A percentile compares a stretch with the other conserved stretches of the same genome.
Evolutionary conservation across 1,139 yeast species (phyloP).

Genomic region (Sugiyamaella grinbergsii): DNA sequence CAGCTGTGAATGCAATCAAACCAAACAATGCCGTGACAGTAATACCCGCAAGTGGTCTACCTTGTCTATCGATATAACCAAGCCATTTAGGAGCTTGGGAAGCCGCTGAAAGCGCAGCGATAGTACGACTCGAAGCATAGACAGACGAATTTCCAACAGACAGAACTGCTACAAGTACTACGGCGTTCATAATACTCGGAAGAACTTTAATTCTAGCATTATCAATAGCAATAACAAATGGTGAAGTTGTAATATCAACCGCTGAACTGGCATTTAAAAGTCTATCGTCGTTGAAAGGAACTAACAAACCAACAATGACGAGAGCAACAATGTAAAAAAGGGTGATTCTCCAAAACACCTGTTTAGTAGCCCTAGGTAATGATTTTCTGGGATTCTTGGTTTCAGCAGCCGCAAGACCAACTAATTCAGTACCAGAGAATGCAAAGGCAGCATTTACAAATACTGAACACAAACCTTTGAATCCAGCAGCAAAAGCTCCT

Average conservation of each 20-base stretch:
- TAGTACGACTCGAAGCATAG: constrained; percentile 77
- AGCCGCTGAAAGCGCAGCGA: constrained; percentile 77
- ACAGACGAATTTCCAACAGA: constrained; percentile 77
- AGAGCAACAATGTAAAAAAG: constrained; percentile 65
- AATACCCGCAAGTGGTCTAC: constrained; percentile 74
- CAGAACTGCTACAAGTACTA: constrained; percentile 65
- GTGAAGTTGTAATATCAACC: constrained; percentile 63
- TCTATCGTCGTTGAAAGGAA: constrained; percentile 59
- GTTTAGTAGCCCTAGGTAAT: constrained; percentile 71
- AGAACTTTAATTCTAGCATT: constrained; percentile 59
- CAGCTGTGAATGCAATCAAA: constrained; percentile 68
- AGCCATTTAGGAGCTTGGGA: constrained; percentile 73
- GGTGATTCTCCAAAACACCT: constrained; percentile 73
- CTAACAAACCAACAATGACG: constrained; percentile 63
- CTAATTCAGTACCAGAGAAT: constrained; percentile 80
- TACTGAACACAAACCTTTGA: constrained; percentile 79
- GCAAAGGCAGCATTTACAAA: constrained; percentile 89
- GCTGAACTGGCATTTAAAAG: constrained; percentile 51
- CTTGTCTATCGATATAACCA: constrained; percentile 70
- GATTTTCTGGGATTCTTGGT: constrained; percentile 59
- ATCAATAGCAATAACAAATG: constrained; percentile 68
- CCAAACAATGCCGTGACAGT: constrained; percentile 60
- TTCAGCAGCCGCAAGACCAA: constrained; percentile 73
- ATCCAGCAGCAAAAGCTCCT: constrained; percentile 61
- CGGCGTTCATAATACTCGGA: constrained; percentile 72